These are phyloP conservation scores for Elsinoe necatrix DNA, from an alignment of 2,329 filamentous ascomycete genomes.

Conservation along the genomic window DNA sequence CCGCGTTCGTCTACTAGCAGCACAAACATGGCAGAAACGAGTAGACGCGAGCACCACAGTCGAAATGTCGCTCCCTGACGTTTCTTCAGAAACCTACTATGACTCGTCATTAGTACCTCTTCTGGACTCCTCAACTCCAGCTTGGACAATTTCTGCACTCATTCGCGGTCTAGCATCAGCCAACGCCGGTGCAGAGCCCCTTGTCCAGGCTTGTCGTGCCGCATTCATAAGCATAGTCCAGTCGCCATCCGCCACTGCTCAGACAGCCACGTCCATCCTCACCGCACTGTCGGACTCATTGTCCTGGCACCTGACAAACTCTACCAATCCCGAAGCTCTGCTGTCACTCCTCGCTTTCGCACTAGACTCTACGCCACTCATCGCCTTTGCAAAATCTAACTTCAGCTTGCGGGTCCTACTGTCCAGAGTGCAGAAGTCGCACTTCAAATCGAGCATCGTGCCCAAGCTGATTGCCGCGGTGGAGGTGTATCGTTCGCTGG, in stretches of 20 bases:
- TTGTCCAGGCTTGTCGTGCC: constrained; percentile 59
- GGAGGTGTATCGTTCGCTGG: constrained; percentile 67
- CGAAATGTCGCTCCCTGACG: background rate
- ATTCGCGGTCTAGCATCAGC: constrained; percentile 62
- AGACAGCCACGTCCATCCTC: constrained; percentile 17
- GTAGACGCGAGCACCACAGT: background rate
- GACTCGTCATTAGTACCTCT: background rate
- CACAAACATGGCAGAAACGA: constrained; percentile 33
- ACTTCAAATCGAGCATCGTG: constrained; percentile 75
- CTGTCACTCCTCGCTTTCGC: constrained; percentile 72
- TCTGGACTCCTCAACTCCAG: background rate
- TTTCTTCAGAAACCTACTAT: constrained; percentile 4
- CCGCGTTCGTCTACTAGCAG: constrained; percentile 64
- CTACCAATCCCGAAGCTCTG: constrained; percentile 16
- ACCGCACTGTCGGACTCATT: constrained; percentile 22
- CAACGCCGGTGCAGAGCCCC: constrained; percentile 67
- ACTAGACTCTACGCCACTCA: constrained; percentile 31
- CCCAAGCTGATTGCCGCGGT: constrained; percentile 73
- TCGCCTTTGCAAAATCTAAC: constrained; percentile 21
- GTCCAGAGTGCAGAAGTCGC: constrained; percentile 63
- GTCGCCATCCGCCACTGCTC: constrained; percentile 10
- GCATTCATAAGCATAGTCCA: constrained; percentile 48
- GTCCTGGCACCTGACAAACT: constrained; percentile 2
- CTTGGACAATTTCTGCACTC: constrained; percentile 38
- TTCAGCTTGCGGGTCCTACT: constrained; percentile 62